A percentile compares a stretch with the other conserved stretches of the same genome.
Evolutionary conservation across 2,329 filamentous ascomycete species (phyloP).

Genomic region (Fusarium buxicola): DNA sequence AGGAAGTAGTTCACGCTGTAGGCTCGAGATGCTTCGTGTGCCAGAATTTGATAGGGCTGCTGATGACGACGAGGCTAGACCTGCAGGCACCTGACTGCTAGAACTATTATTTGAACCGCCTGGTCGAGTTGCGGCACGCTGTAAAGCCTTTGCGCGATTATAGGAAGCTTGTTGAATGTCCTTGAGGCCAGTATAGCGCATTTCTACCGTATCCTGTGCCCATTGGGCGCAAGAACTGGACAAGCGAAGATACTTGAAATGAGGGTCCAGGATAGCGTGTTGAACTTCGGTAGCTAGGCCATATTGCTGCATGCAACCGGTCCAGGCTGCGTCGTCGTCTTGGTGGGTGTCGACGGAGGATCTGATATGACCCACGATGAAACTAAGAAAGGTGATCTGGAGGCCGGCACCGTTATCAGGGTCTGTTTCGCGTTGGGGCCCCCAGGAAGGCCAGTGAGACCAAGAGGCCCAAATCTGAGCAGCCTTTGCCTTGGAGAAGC

Average conservation of each 20-base stretch:
- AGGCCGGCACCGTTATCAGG: slow-evolving; percentile 5
- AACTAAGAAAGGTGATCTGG: slow-evolving; percentile 21
- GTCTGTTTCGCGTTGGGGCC: slow-evolving; percentile 24
- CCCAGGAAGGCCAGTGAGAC: slow-evolving; percentile 18
- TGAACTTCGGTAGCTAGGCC: slow-evolving; percentile 21
- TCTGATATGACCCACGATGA: slow-evolving; percentile 20
- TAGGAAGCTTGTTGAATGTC: slow-evolving; percentile 14
- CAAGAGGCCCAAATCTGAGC: slow-evolving; percentile 25
- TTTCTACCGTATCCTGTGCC: slow-evolving; percentile 26
- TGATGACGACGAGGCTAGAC: too few relatives aligned
- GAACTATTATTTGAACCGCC: too few relatives aligned
- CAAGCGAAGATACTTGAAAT: slow-evolving; percentile 27
- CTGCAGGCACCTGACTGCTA: too few relatives aligned
- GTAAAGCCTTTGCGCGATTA: neutral
- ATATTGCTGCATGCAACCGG: neutral
- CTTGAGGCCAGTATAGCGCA: slow-evolving; percentile 32
- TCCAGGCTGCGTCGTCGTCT: slow-evolving; percentile 25
- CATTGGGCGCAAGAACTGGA: slow-evolving; percentile 26
- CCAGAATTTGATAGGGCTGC: too few relatives aligned
- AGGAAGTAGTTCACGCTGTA: too few relatives aligned
- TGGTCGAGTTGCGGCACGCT: too few relatives aligned
- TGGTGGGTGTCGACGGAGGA: neutral
- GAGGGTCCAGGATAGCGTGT: slow-evolving; percentile 33
- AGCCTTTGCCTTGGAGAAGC: slow-evolving; percentile 25
- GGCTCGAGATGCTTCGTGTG: too few relatives aligned